Conservation (phyloP, 257 asterid genomes). For the Solanum microdontum region DNA sequence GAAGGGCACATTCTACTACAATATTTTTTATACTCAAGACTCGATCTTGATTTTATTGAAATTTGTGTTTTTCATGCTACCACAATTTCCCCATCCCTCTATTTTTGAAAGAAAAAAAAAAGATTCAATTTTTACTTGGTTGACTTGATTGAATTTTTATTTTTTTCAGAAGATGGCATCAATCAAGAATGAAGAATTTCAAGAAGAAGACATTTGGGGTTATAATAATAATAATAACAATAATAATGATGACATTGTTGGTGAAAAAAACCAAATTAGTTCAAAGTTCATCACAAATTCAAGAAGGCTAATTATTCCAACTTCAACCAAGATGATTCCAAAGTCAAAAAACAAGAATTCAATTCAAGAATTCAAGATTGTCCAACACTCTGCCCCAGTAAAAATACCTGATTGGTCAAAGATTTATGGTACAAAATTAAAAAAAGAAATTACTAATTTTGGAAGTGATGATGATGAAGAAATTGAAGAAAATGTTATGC, state of each 20-base stretch:
- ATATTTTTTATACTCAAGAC: background rate
- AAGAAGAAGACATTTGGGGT: constrained; percentile 1
- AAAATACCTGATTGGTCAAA: constrained; percentile 44
- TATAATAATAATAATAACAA: background rate
- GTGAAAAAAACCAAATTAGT: background rate
- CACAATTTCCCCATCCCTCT: background rate
- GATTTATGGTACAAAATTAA: constrained; percentile 19
- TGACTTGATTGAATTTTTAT: background rate
- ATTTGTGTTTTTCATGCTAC: background rate
- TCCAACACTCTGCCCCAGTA: background rate
- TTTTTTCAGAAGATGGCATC: background rate
- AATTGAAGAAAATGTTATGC: constrained; percentile 16
- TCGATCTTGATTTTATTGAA: background rate
- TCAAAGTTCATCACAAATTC: background rate
- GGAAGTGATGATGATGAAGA: constrained; percentile 14
- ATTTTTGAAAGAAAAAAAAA: background rate
- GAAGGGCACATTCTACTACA: rapidly evolving
- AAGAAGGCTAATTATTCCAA: background rate
- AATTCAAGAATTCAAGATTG: background rate
- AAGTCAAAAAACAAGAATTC: background rate
- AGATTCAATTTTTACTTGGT: background rate
- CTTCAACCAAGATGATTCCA: background rate
- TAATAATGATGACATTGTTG: background rate
- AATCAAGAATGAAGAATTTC: background rate
- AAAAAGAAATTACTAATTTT: background rate